Evolutionary conservation across 306 rosid genomes (phyloP), one percentile per base, ranked within the genome.

Genomic region (Ammopiptanthus mongolicus): DNA sequence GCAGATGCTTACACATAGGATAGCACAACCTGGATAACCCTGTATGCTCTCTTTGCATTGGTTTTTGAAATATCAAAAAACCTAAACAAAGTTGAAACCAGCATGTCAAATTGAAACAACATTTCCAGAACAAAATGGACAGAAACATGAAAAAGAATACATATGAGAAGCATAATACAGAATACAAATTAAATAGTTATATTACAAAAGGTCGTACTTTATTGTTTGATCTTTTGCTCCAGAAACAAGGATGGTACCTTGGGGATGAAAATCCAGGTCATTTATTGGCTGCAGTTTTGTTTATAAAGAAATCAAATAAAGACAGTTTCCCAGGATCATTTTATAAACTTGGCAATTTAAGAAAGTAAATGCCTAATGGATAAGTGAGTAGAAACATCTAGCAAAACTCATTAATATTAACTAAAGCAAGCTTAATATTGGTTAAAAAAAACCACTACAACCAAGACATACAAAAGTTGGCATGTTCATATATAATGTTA

Each of bases 251-350:
- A 91, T 80, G 63, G 90, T 69, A 84, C 86, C 88, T 79, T 94
- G 96, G 2, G 98, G 97, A 86, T 94, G 94, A 83, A 94, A 94
- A 87, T 94, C 98, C 85, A 94, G 71, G 84, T 91, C 98, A 87
- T 91, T 91, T 76, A 90, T 79, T 58, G 98, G 98, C 98, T 91
- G 96, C 92, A 84, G 55, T 68, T 72, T 78, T 55, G 63, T 69
- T 39, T 10, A 15, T 13, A 23, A 28, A 23, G 52, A 53, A 29
- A 68, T 72, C 66, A 82, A 76, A 64, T 5, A 31, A 11, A 69
- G 42, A n/a, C 36, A 75, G 14, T 41, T 65, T 71, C 37, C 19
- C 44, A 47, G 50, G 46, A 65, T 14, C 67, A 77, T 36, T 77
- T 56, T 39, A 80, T 73, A 47, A 77, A 44, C 37, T 29, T 74